These are phyloP conservation scores for Blepharisma japonicum DNA, from an alignment of 73 alveolate genomes.

Conservation along the genomic window DNA sequence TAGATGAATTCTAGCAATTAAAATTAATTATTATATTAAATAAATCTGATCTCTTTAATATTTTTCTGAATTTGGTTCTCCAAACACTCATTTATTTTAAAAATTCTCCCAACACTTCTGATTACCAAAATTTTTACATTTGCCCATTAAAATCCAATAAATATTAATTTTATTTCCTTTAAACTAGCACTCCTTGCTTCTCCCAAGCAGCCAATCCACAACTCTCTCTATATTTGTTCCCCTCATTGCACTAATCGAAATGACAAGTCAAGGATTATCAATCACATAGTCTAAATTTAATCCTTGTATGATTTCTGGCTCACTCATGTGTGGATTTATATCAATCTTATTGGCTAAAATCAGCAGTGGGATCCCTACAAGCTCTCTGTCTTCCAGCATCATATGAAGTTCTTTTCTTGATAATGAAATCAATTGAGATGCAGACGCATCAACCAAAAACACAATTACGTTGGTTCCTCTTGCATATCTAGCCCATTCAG, in stretches of 20 bases:
- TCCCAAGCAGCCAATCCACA: slow-evolving; percentile 78
- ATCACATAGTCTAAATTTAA: slow-evolving; percentile 82
- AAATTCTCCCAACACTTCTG: too few relatives aligned
- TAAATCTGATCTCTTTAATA: too few relatives aligned
- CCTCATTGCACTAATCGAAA: slow-evolving; percentile 72
- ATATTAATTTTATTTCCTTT: too few relatives aligned
- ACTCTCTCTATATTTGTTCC: slow-evolving; percentile 81
- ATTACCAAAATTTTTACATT: too few relatives aligned
- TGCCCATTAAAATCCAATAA: too few relatives aligned
- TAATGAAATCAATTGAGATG: slow-evolving; percentile 39
- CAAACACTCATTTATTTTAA: too few relatives aligned
- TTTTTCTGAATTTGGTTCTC: too few relatives aligned
- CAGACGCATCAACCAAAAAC: slow-evolving; percentile 79
- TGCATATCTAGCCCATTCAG: slow-evolving; percentile 89
- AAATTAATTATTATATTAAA: too few relatives aligned
- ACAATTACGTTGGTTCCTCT: slow-evolving; percentile 70
- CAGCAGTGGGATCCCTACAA: slow-evolving; percentile 70
- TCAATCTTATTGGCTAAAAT: slow-evolving; percentile 80
- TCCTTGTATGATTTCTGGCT: slow-evolving; percentile 76
- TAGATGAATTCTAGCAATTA: too few relatives aligned
- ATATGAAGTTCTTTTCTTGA: slow-evolving; percentile 75
- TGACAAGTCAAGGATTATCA: slow-evolving; percentile 83
- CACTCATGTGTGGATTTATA: slow-evolving; percentile 81
- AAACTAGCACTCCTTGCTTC: slow-evolving; percentile 34
- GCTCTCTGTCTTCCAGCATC: slow-evolving; percentile 69